phyloP scores from a whole-genome alignment of 305 asterid species.

The Solanum aculeatissimum region DNA sequence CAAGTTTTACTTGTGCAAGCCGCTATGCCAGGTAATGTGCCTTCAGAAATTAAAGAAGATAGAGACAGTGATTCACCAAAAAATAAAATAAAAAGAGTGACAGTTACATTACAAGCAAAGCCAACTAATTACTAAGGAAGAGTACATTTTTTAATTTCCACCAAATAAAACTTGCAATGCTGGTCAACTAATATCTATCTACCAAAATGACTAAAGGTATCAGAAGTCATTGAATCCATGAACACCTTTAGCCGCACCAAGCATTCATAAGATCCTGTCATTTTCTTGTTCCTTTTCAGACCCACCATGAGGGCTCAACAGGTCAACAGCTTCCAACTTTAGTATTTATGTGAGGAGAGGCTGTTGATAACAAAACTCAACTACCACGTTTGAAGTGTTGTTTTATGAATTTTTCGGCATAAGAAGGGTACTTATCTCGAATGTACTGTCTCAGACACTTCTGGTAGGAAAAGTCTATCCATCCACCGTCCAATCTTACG shows the following conservation, averaged over 20 bases:
- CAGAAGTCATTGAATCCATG: background rate
- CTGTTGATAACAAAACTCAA: constrained; percentile 4
- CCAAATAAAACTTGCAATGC: background rate
- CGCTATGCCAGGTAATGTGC: background rate
- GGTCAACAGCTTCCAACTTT: background rate
- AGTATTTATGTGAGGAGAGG: background rate
- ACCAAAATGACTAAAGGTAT: background rate
- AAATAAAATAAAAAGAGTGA: background rate
- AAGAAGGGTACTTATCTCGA: constrained; percentile 62
- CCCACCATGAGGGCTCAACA: background rate
- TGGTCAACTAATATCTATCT: constrained; percentile 5
- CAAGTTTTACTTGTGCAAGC: background rate
- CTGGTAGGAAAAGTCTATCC: constrained; percentile 98
- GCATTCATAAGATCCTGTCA: background rate
- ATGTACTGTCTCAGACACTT: constrained; percentile 72
- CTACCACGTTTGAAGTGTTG: constrained; percentile 72
- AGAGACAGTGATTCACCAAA: background rate
- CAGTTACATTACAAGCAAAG: background rate
- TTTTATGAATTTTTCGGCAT: constrained; percentile 59
- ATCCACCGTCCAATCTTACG: constrained; percentile 76
- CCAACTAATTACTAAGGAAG: background rate
- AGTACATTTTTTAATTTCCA: background rate
- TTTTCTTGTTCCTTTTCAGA: background rate
- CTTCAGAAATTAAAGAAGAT: background rate
- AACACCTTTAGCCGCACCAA: background rate